Conservation (phyloP, 331 rosid species). For the Malus hybrid region DNA sequence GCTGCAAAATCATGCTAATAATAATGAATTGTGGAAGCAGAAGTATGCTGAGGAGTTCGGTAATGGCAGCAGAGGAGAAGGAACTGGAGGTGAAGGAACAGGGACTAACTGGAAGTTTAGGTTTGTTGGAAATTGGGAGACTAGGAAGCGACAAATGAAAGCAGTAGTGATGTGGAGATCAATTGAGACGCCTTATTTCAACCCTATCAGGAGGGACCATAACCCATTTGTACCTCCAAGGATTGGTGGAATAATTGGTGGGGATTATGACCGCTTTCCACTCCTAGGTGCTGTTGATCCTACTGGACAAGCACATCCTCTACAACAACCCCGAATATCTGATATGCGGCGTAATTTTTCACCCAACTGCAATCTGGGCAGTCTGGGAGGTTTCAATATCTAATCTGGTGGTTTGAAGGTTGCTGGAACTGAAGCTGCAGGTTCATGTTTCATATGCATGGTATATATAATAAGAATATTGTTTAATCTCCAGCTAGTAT, state of each 20-base stretch:
- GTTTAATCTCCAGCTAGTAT: background rate
- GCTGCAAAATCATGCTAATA: constrained; percentile 34
- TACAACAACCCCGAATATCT: background rate
- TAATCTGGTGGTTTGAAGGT: constrained; percentile 1
- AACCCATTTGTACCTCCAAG: background rate
- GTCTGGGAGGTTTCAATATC: constrained; percentile 8
- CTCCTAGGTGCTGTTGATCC: constrained; percentile 7
- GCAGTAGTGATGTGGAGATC: background rate
- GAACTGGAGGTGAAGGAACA: background rate
- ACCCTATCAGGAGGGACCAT: constrained; percentile 2
- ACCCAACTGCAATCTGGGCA: constrained; percentile 7
- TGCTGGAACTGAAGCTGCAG: constrained; percentile 1
- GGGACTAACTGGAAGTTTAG: constrained; percentile 20
- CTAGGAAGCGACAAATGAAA: constrained; percentile 13
- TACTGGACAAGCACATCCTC: constrained; percentile 1
- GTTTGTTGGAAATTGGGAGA: constrained; percentile 17
- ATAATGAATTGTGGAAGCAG: constrained; percentile 54
- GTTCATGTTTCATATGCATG: background rate
- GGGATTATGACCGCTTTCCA: constrained; percentile 40
- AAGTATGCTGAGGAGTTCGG: constrained; percentile 46
- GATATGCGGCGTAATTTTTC: constrained; percentile 11
- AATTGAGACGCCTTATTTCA: background rate
- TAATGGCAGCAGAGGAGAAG: background rate
- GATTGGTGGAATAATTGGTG: constrained; percentile 10
- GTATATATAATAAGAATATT: background rate